Base-by-base conservation (phyloP, 2,329 filamentous ascomycete species). In the Pyricularia sp. region DNA sequence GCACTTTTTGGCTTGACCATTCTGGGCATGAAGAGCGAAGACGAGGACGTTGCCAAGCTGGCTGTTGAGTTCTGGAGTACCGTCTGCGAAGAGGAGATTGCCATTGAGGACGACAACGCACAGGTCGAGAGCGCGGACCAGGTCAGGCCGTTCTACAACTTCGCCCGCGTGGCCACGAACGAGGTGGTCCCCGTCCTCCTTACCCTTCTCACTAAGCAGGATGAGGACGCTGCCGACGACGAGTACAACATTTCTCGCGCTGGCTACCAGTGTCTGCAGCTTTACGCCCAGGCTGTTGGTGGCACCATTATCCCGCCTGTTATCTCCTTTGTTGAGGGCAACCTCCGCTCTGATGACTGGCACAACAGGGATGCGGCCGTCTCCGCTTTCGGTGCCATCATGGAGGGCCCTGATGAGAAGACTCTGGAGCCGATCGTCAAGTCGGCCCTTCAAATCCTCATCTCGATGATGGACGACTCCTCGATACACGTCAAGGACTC, bases 1-100 rank as follows among this genome's bases (percentile, higher is more conserved):
- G 95, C 95, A 50, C 86, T 99, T 63, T 99, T 99, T 75, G 95
- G 95, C 70, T 86, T 99, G 59, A 99, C 95, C 58, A 97, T 99
- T 72, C 90, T 97, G 78, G 95, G 95, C 74, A 99, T 99, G 95
- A 97, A 97, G 87, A 96, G 89, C 75, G 90, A 94, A 9, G 95
- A 99, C 75, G 95, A 99, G 80, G 95, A 99, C 78, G 95, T 99
- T 68, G 92, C 95, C 71, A 99, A 99, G 86, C 86, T 99, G 69
- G 95, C 95, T 55, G 93, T 99, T 73, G 95, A 99, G 79, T 99
- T 99, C 83, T 99, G 95, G 95, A 98, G 94, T 84, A 97, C 95
- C n/a, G 95, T 99, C 66, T 99, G 95, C 80, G 95, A 99, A 79
- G 95, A 99, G 81, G 95, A 99, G 80, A 94, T 97, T 75, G 91